Evolutionary conservation across 352 stramenopile genomes (phyloP), one percentile per base, ranked within the genome.

Genomic region (Elongisporangium senticosum): DNA sequence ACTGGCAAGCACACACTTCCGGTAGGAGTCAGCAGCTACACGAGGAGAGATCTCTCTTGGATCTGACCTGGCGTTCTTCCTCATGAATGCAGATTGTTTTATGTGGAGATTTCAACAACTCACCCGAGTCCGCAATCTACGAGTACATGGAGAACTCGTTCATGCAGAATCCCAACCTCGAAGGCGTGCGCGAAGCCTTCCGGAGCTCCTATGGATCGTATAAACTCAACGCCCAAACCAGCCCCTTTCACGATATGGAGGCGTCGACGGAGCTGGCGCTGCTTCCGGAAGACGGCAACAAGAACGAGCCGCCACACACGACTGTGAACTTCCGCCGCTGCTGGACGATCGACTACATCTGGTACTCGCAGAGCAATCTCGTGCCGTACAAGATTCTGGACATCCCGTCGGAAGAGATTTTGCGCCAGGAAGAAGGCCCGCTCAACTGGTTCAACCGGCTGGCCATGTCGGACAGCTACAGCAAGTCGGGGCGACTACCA

Each of bases 281-380:
- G 26, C n/a, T 24, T 21, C 55, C 77, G 7, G 63, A 72, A 51
- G 64, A 75, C 24, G 71, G 65, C 2, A 77, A 78, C 56, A 85
- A 83, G 40, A 69, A 80, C 20, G 86, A 95, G 52, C 86, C 86
- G 13, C 80, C 78, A 13, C 86, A 95, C 63, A 95, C 86, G 11
- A 95, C 86, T 0, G 86, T 93, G 47, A 95, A 95, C 60, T 95
- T 77, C 51, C 81, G 84, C 24, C 78, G 86, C 19, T 95, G 86
- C 72, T 93, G 84, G 84, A 90, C 86, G 48, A 93, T 95, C 67
- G 86, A 95, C 65, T 95, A 93, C 66, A 91, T 95, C 43, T 95
- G 86, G 86, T 91, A 93, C 72, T 90, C 85, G 49, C 73, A 72
- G 10, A 83, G 68, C 52, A 79, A 63, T 50, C 64, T 95, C 51